These are phyloP conservation scores for Neospora caninum DNA, from an alignment of 169 alveolate genomes.

Conservation along the genomic window DNA sequence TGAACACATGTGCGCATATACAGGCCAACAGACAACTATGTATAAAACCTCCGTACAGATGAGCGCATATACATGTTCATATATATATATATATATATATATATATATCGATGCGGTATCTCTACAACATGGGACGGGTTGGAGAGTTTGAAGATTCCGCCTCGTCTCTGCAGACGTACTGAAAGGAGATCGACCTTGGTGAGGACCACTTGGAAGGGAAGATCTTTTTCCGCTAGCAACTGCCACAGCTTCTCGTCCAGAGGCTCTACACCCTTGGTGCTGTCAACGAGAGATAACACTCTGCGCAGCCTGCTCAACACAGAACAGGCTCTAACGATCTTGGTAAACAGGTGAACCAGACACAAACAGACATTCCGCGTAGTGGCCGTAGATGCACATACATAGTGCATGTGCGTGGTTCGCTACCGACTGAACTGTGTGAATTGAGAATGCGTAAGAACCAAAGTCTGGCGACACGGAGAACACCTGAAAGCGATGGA, in stretches of 20 bases:
- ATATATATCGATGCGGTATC: conserved; percentile 1
- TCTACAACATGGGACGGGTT: too few species aligned
- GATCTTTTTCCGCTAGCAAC: conserved; percentile 79
- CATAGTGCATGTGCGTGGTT: too few species aligned
- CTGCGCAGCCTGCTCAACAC: conserved; percentile 74
- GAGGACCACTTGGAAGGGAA: conserved; percentile 82
- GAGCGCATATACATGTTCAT: background rate
- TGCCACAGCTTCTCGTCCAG: conserved; percentile 79
- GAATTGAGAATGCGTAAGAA: too few species aligned
- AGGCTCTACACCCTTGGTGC: conserved; percentile 76
- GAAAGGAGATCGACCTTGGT: conserved; percentile 81
- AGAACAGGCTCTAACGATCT: background rate
- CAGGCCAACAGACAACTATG: too few species aligned
- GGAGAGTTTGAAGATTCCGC: background rate
- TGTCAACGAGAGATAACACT: conserved; percentile 81
- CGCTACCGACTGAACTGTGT: too few species aligned
- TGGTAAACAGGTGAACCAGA: background rate
- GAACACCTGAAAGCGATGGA: too few species aligned
- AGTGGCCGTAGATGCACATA: too few species aligned
- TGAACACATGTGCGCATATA: too few species aligned
- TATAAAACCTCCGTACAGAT: background rate
- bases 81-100: background rate
- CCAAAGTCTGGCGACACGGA: too few species aligned
- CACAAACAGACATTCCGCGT: too few species aligned
- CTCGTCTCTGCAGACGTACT: conserved; percentile 54